A percentile compares a stretch with the other conserved stretches of the same genome.
Evolutionary conservation across 371 early-diverging fungal species (phyloP).

Genomic region (Smittium mucronatum): DNA sequence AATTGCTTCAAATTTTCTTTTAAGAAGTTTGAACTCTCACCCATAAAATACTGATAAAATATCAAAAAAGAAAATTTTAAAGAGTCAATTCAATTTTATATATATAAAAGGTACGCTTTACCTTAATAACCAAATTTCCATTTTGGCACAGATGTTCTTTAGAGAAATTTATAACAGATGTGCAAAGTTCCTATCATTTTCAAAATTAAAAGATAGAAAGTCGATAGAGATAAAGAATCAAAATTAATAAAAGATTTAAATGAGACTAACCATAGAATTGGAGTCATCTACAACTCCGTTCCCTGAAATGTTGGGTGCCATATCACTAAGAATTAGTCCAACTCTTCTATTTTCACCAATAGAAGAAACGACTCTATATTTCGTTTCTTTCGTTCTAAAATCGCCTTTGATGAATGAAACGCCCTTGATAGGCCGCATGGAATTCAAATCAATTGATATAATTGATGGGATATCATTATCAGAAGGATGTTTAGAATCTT

Average conservation of each 20-base stretch:
- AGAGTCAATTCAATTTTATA: background rate
- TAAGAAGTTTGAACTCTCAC: slow-evolving; percentile 43
- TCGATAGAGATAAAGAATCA: background rate
- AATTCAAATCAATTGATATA: slow-evolving; percentile 57
- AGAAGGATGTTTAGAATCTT: no score
- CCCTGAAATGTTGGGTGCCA: slow-evolving; percentile 68
- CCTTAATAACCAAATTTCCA: slow-evolving; percentile 64
- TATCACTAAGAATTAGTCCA: slow-evolving; percentile 57
- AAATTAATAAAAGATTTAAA: slow-evolving; percentile 1
- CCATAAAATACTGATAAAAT: slow-evolving; percentile 42
- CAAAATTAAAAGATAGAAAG: slow-evolving; percentile 8
- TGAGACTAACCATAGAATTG: slow-evolving; percentile 18
- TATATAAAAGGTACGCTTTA: slow-evolving; percentile 16
- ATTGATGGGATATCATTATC: slow-evolving; percentile 35
- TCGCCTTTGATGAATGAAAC: slow-evolving; percentile 54
- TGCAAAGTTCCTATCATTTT: slow-evolving; percentile 43
- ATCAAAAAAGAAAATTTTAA: background rate
- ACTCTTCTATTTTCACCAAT: slow-evolving; percentile 31
- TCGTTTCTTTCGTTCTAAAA: slow-evolving; percentile 34
- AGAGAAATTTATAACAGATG: slow-evolving; percentile 48
- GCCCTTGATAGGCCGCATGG: slow-evolving; percentile 50
- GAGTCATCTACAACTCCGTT: slow-evolving; percentile 36
- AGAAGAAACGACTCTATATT: slow-evolving; percentile 29
- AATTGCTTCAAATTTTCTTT: slow-evolving; percentile 28
- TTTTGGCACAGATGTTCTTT: slow-evolving; percentile 40